Base-by-base conservation (phyloP, 371 early-diverging fungal genomes). In the Circinella minor region DNA sequence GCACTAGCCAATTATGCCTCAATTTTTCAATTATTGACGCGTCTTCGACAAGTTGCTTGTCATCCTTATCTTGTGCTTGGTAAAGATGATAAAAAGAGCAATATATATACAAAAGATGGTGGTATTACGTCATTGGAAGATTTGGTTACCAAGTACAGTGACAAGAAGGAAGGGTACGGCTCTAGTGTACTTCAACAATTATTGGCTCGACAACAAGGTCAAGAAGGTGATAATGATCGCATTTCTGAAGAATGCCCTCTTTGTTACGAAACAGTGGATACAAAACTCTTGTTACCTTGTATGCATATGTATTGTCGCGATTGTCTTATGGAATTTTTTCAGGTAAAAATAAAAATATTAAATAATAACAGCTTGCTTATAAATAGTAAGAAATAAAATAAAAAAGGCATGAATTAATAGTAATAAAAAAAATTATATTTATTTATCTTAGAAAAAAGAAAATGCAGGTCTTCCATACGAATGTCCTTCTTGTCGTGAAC, bases 11-110 rank as follows among this genome's bases (percentile, higher is more conserved):
- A 86, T 43, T 86, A 86, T 70, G 84, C 86, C 1, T 74, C 80
- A 18, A 86, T 88, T 1, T 81, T 87, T 38, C 85, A 84, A 39
- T 71, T 91, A 10, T 51, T 87, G 27, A 77, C 77, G 63, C 63
- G 86, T 20, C 75, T 93, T 67, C 81, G 93, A 5, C 93, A 93
- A 74, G 84, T 84, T 0, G 86, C 90, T 37, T 89, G 90, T 49
- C 93, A 93, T 68, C 90, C 91, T 1, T 75, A 83, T 51, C 69
- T 90, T 18, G 85, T 84, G 3, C 55, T 86, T 4, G 76, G 77
- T 39, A 74, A 60, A 27, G 11, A 11, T 6, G 57, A 57, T 10
- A 61, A 71, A 36, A 74, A 71, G 46, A 36, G 62, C 55, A 34
- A 36, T 46, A 67, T 61, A 1, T 36, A 64, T 39, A 72, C 46